These are phyloP conservation scores for Lizonia empirigonia DNA, from an alignment of 2,329 filamentous ascomycete genomes.

Conservation along the genomic window DNA sequence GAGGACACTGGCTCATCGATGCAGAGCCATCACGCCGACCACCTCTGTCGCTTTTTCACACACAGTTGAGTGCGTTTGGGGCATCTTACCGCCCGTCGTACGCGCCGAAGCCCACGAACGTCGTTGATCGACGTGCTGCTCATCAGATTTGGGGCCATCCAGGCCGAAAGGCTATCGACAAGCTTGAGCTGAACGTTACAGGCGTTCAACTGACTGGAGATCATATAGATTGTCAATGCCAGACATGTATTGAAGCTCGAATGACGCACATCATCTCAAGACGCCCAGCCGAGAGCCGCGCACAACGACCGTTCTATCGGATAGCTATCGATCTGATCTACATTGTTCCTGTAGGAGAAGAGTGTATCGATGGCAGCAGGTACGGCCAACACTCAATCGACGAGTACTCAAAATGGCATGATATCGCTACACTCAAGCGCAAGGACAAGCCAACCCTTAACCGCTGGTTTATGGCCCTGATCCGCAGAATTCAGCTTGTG, in stretches of 20 bases:
- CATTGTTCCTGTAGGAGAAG: background rate
- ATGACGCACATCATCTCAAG: background rate
- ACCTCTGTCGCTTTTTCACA: background rate
- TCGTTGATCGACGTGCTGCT: background rate
- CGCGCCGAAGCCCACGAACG: background rate
- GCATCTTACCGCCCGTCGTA: background rate
- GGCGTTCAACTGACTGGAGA: background rate
- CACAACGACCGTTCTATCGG: background rate
- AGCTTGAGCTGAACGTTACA: background rate
- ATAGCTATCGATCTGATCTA: background rate
- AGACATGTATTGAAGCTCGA: background rate
- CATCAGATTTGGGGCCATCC: background rate
- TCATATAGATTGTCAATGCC: background rate
- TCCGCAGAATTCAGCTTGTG: background rate
- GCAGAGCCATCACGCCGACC: background rate
- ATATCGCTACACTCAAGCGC: background rate
- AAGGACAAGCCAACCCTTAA: background rate
- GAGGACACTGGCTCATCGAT: too few relatives aligned
- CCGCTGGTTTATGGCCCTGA: background rate
- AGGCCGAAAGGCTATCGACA: background rate
- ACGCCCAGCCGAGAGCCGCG: background rate
- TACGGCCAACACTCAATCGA: background rate
- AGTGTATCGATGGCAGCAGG: background rate
- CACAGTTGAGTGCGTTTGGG: background rate
- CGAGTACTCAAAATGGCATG: background rate